phyloP scores from a whole-genome alignment of 73 alveolate genomes.

The Paramecium octaurelia region DNA sequence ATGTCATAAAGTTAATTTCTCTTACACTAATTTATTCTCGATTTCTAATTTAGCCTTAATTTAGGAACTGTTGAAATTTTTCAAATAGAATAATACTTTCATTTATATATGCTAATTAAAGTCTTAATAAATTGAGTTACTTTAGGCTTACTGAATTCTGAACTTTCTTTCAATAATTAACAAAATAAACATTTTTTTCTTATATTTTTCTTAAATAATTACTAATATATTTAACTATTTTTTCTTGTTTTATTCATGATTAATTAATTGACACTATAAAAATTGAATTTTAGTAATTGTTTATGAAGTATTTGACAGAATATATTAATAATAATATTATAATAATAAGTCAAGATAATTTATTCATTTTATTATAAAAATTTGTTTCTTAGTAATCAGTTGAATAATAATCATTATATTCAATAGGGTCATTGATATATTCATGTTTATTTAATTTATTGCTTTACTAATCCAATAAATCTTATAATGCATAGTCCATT shows the following conservation, averaged over 20 bases:
- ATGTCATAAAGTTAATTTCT: too few species aligned
- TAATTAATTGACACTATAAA: background rate
- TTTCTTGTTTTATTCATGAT: too few species aligned
- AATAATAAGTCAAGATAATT: background rate
- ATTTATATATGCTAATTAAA: background rate
- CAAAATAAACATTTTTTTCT: too few species aligned
- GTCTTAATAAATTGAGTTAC: background rate
- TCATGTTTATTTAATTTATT: background rate
- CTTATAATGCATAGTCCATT: background rate
- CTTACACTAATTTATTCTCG: background rate
- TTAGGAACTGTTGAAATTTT: background rate
- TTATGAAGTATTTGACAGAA: background rate
- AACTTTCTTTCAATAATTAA: too few species aligned
- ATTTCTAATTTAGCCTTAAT: too few species aligned
- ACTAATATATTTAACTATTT: too few species aligned
- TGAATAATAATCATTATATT: slow-evolving; percentile 15
- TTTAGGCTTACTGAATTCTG: too few species aligned
- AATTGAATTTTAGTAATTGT: background rate
- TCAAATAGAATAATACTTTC: too few species aligned
- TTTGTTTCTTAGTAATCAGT: slow-evolving; percentile 8
- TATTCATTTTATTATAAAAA: background rate
- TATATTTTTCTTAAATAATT: too few species aligned
- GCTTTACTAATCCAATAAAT: background rate
- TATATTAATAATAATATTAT: background rate
- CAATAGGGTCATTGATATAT: background rate